Conservation (phyloP, 163 green algal species). For the Trebouxia gelatinosa region DNA sequence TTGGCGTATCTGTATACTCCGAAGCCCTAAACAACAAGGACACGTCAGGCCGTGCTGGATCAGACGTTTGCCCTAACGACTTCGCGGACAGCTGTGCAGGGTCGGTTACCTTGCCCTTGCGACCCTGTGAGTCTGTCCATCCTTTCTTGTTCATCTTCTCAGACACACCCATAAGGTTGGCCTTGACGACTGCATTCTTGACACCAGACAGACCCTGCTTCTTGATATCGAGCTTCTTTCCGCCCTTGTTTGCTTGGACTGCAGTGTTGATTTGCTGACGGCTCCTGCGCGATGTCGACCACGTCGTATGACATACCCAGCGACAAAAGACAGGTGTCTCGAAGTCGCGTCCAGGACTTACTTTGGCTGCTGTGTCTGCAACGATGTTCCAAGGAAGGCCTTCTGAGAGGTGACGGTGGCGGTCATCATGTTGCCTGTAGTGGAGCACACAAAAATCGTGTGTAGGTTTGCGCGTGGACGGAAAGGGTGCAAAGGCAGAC, state of each 20-base stretch:
- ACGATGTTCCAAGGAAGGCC: slow-evolving; percentile 26
- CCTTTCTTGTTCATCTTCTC: slow-evolving; percentile 83
- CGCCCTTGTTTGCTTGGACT: slow-evolving; percentile 48
- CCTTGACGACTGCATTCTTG: slow-evolving; percentile 70
- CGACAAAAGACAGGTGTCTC: neutral
- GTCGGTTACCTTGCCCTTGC: slow-evolving; percentile 83
- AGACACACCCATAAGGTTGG: slow-evolving; percentile 85
- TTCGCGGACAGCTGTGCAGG: neutral
- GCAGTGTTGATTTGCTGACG: slow-evolving; percentile 39
- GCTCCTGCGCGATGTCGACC: slow-evolving; percentile 36
- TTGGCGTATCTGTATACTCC: slow-evolving; percentile 77
- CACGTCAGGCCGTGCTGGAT: too few species aligned
- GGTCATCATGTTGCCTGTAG: neutral
- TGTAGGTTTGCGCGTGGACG: neutral
- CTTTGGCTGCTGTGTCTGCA: slow-evolving; percentile 31
- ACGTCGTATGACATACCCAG: neutral
- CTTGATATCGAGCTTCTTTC: slow-evolving; percentile 86
- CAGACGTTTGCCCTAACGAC: too few species aligned
- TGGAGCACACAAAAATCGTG: neutral
- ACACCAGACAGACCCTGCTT: slow-evolving; percentile 85
- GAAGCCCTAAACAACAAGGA: slow-evolving; percentile 61
- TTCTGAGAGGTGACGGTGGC: slow-evolving; percentile 30
- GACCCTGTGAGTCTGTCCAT: slow-evolving; percentile 85
- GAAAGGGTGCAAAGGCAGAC: neutral
- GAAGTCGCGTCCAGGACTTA: too few species aligned